Base-by-base conservation (phyloP, 106 monocot species). In the Phalaenopsis aphrodite region DNA sequence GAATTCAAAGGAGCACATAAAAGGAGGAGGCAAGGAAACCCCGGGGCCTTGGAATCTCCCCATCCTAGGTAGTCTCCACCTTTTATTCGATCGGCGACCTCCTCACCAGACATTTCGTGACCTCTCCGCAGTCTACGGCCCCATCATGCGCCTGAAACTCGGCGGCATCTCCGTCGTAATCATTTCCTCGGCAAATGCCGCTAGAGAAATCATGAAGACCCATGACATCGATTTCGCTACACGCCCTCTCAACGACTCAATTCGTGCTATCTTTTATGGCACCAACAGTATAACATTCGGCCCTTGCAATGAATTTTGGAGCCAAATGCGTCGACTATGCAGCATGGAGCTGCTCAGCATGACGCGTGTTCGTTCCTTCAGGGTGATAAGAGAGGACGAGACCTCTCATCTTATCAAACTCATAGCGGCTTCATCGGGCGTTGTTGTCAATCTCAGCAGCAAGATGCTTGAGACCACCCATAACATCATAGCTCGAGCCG, bases 301-400 rank as follows among this genome's bases (percentile, higher is more conserved):
- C 80, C 80, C 72, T 19, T 72, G 55, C 80, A 57, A 75, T 57
- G 5, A n/a, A 2, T 81, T 56, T 57, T 81, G 81, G 81, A 74
- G 75, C n/a, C 41, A 56, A 4, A 57, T 81, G 21, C 81, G 81
- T 10, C 74, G 75, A 42, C 37, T 81, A 11, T 74, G 80, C 65
- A 30, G 8, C 39, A 19, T 42, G 15, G 42, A 79, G 21, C 8
- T 79, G 9, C 64, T 79, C 21, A 79, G 58, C 64, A n/a, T 19
- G 17, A 61, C 19, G n/a, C 78, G 78, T 0, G 78, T 79, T 41
- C 21, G 64, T 5, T 79, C 78, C 17, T 65, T 56, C 65, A 10
- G n/a, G 42, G 42, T 58, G 41, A n/a, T 42, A 17, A 41, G 58
- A 8, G 64, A 49, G 10, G 65, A 23, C 5, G 78, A 79, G 64